A percentile compares a stretch with the other conserved stretches of the same genome.
Conservation (phyloP, 371 early-diverging fungal genomes). For the Fennellomyces sp. region DNA sequence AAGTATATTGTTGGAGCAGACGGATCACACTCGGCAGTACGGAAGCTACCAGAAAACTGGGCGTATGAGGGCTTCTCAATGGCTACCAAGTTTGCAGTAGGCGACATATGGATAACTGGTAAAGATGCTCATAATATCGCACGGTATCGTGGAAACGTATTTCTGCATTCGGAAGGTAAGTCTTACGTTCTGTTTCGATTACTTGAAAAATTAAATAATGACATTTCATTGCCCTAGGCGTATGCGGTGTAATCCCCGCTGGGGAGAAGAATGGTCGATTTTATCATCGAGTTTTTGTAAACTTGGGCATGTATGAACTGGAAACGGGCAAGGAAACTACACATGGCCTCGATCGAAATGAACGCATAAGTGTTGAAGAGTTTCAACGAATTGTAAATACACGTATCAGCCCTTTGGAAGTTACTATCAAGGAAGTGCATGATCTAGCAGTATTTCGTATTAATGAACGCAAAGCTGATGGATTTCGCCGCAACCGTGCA, state of each 20-base stretch:
- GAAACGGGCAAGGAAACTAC: neutral
- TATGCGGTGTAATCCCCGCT: constrained; percentile 10
- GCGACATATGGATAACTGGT: constrained; percentile 26
- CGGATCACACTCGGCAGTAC: constrained; percentile 36
- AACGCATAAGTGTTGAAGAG: constrained; percentile 2
- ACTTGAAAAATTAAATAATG: too few relatives aligned
- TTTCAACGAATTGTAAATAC: constrained; percentile 1
- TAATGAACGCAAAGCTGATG: constrained; percentile 48
- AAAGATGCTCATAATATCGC: neutral
- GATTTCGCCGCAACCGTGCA: constrained; percentile 32
- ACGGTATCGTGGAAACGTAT: neutral
- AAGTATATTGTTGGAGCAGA: constrained; percentile 43
- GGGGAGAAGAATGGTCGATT: constrained; percentile 1
- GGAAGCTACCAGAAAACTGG: constrained; percentile 30
- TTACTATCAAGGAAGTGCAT: constrained; percentile 17
- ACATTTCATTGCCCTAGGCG: too few relatives aligned
- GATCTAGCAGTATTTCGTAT: constrained; percentile 33
- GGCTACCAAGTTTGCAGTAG: constrained; percentile 27
- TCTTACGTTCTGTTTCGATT: too few relatives aligned
- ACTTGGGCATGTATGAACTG: constrained; percentile 10
- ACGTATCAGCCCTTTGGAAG: constrained; percentile 5
- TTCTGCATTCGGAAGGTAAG: constrained; percentile 6
- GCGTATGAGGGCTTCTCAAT: constrained; percentile 36
- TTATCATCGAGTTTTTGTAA: constrained; percentile 4
- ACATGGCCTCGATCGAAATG: neutral